phyloP scores from a whole-genome alignment of 805 yeast genomes.

The Candida coleopterorum region DNA sequence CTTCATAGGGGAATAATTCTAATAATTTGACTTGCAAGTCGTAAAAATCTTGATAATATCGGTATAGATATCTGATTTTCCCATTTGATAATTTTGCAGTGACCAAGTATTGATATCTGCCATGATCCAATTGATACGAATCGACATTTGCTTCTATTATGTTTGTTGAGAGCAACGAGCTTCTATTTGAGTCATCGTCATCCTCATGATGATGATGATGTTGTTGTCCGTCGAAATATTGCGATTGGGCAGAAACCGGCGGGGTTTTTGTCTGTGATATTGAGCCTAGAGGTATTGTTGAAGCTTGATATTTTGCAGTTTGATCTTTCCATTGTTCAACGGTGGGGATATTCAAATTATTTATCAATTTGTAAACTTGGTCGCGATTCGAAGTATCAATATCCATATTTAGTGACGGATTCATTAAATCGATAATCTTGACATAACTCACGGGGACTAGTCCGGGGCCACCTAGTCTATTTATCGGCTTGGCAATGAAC shows the following conservation, averaged over 20 bases:
- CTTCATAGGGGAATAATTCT: conserved; percentile 85
- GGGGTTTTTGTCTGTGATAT: conserved; percentile 28
- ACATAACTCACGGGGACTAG: conserved; percentile 89
- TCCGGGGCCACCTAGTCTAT: conserved; percentile 95
- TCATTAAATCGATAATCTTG: conserved; percentile 71
- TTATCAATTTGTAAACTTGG: conserved; percentile 48
- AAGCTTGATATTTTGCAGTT: conserved; percentile 89
- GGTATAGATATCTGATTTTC: conserved; percentile 63
- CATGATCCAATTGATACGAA: conserved; percentile 73
- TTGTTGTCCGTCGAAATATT: conserved; percentile 27
- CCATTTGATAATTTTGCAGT: conserved; percentile 65
- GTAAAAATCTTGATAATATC: conserved; percentile 94
- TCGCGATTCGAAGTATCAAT: conserved; percentile 41
- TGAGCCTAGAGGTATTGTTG: conserved; percentile 68
- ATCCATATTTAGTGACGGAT: conserved; percentile 29
- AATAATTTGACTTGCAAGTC: conserved; percentile 83
- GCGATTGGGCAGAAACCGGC: conserved; percentile 31
- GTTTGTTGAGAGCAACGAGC: conserved; percentile 28
- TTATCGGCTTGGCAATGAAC: conserved; percentile 97
- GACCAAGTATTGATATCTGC: conserved; percentile 84
- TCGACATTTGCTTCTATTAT: conserved; percentile 72
- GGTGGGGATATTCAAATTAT: conserved; percentile 71
- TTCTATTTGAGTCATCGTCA: conserved; percentile 19
- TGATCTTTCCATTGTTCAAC: conserved; percentile 94
- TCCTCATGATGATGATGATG: not conserved